Base-by-base conservation (phyloP, 768 basidiomycete genomes). In the Pisolithus albus region DNA sequence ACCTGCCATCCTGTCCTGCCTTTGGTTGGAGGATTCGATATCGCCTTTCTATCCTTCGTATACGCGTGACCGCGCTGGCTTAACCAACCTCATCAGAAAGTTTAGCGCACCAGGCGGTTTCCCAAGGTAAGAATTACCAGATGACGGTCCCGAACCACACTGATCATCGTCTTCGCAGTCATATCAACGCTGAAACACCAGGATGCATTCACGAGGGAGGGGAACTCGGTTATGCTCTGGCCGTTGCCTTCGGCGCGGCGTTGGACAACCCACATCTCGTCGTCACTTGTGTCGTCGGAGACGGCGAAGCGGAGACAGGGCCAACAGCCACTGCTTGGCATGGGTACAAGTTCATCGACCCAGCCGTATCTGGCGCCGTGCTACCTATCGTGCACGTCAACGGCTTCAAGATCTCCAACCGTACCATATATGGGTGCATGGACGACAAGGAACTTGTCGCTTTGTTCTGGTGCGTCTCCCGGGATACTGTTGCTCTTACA, bases 131-230 rank as follows among this genome's bases (percentile, higher is more conserved):
- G 75, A 32, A 19, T 18, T 21, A 11, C 6, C 26, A 18, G 6
- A 30, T 38, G 5, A 21, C n/a, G 37, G 16, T 32, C 21, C 10
- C 6, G 30, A 13, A 7, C 21, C 28, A 26, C 28, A 7, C 18
- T 13, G 19, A 58, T n/a, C 28, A 7, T 26, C 2, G 13, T 16
- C 23, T n/a, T 51, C 45, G 10, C 34, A 84, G 83, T 59, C 83
- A 85, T 52, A 80, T 86, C 57, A 88, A 91, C 52, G 86, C 91
- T 0, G 81, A 89, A 66, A 92, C 89, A 1, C 92, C 92, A 18
- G 92, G 92, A 5, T 76, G 81, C 3, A 94, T 96, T 55, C 92
- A 96, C 59, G 92, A 96, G 69, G 92, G 92, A 49, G 86, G 85
- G 26, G 92, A 94, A 65, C 78, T 94, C 13, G 92, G 92, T 7